Base-by-base conservation (phyloP, 208 protist genomes). In the Leishmania tarentolae region DNA sequence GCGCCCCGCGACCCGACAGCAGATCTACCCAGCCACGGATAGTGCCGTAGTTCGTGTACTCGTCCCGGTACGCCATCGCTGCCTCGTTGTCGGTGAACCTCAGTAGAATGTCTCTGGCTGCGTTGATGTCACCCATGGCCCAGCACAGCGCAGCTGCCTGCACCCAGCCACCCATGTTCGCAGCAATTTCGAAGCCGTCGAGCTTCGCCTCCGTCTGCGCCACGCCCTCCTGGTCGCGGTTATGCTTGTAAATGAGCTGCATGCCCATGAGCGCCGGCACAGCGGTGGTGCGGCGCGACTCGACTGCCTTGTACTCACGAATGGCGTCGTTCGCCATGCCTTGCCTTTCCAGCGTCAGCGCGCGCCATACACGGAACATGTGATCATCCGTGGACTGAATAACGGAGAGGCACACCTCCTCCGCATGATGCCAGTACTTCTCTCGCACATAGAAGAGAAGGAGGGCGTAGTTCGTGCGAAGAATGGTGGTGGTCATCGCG, bases 11-110 rank as follows among this genome's bases (percentile, higher is more conserved):
- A 15, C 94, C 93, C 0, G 87, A 94, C 35, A 90, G 85, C n/a
- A 98, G 91, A 52, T 98, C 95, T 24, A 98, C 85, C 95, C 96
- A 98, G 13, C 88, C 95, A 2, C 90, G 88, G 13, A 97, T 59
- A 21, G 92, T 93, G 8, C 82, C 86, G 50, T 91, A 87, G 81
- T 91, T 94, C 17, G 91, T 95, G 86, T 94, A 98, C 83, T 96
- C 93, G 75, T 97, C 90, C n/a, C 87, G 82, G 77, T 97, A 87
- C 15, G 87, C 85, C 73, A 87, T 83, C 15, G 88, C 78, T 0
- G 61, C 44, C 31, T 69, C 46, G 37, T 21, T 81, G 46, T 93
- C 86, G 0, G 68, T 77, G n/a, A 89, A 90, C 76, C 87, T 85
- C 21, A 94, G 73, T 44, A 95, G 79, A 42, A 94, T 88, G 42